Evolutionary conservation across 139 green algal genomes (phyloP).

Genomic region (Haematococcus sp.): DNA sequence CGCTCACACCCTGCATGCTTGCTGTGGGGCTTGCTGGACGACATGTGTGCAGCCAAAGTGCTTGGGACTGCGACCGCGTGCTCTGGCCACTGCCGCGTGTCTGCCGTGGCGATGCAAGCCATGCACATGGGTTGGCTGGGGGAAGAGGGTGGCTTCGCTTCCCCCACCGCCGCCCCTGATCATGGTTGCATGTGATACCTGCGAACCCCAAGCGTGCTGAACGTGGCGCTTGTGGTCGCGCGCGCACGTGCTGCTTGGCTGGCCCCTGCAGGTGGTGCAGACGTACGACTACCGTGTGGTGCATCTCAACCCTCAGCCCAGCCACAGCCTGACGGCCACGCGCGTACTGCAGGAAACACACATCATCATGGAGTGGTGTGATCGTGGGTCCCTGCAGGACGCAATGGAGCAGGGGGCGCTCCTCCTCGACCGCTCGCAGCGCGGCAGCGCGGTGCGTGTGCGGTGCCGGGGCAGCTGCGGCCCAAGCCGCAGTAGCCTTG

Average conservation of each 20-base stretch:
- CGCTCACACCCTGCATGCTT: background rate
- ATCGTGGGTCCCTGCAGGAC: slow-evolving; percentile 52
- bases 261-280: slow-evolving; percentile 31
- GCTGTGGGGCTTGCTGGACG: background rate
- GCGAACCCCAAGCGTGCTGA: too few relatives aligned
- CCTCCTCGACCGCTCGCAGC: slow-evolving; percentile 14
- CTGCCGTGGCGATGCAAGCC: background rate
- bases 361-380: slow-evolving; percentile 70
- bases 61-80: too few relatives aligned
- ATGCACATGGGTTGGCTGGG: background rate
- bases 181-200: too few relatives aligned
- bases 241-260: too few relatives aligned
- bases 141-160: too few relatives aligned
- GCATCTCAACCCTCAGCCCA: slow-evolving; percentile 17
- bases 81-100: too few relatives aligned
- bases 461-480: too few relatives aligned
- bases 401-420: slow-evolving; percentile 49
- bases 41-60: background rate
- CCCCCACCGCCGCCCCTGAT: too few relatives aligned
- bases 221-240: too few relatives aligned
- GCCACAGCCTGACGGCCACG: background rate
- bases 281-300: slow-evolving; percentile 55
- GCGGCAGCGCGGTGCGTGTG: background rate
- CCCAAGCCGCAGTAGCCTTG: background rate
- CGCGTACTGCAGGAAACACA: slow-evolving; percentile 51